Evolutionary conservation across 139 green algal species (phyloP).

Genomic region (Micromonas commoda): DNA sequence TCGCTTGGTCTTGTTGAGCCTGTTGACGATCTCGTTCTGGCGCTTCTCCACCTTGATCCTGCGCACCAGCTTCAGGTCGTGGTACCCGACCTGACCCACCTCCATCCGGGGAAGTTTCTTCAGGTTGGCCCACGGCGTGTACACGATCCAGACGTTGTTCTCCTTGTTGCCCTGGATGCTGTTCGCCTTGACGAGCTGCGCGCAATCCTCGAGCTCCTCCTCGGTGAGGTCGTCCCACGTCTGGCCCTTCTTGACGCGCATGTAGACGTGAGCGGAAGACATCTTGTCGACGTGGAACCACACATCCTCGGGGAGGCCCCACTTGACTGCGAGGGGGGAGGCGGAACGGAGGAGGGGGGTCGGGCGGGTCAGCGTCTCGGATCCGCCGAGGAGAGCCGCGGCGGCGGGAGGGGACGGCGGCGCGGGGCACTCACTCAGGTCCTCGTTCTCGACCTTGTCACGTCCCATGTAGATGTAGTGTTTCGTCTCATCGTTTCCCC

Average conservation of each 20-base stretch:
- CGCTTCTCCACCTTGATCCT: slow-evolving; percentile 63
- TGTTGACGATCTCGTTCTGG: slow-evolving; percentile 81
- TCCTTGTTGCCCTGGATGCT: slow-evolving; percentile 86
- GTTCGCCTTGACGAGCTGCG: slow-evolving; percentile 89
- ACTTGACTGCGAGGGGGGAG: too few species aligned
- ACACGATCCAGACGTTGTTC: slow-evolving; percentile 79
- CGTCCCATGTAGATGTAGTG: slow-evolving; percentile 79
- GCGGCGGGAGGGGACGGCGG: too few species aligned
- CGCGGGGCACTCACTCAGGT: too few species aligned
- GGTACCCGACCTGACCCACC: slow-evolving; percentile 81
- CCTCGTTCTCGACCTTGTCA: slow-evolving; percentile 94
- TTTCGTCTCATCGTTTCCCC: slow-evolving; percentile 47
- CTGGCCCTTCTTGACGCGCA: slow-evolving; percentile 61
- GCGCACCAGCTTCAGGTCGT: slow-evolving; percentile 61
- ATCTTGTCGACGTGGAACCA: slow-evolving; percentile 95
- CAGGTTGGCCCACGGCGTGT: slow-evolving; percentile 88
- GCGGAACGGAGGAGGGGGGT: too few species aligned
- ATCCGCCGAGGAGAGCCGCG: too few species aligned
- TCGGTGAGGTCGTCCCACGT: slow-evolving; percentile 65
- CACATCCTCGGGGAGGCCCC: slow-evolving; percentile 66
- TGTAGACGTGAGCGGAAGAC: slow-evolving; percentile 92
- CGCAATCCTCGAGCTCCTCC: slow-evolving; percentile 81
- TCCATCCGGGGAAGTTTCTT: slow-evolving; percentile 73
- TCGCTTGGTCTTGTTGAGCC: slow-evolving; percentile 80
- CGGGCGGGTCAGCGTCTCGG: too few species aligned